Evolutionary conservation across 345 rosid genomes (phyloP).

Genomic region (Hibiscus tridactylites): DNA sequence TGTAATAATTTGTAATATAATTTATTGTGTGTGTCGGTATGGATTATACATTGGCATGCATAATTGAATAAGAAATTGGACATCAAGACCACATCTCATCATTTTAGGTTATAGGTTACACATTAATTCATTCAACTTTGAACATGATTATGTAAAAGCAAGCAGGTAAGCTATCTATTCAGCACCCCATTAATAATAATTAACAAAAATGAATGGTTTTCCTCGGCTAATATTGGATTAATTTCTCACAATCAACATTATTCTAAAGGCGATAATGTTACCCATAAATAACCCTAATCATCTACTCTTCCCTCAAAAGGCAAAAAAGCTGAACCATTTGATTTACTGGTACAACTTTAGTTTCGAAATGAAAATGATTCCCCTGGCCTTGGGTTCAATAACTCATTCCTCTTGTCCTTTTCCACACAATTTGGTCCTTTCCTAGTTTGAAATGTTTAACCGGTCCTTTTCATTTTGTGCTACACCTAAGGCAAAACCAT

Average conservation of each 20-base stretch:
- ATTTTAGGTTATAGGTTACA: background rate
- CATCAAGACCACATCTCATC: background rate
- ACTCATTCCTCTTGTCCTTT: slow-evolving; percentile 3
- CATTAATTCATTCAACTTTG: background rate
- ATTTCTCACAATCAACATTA: background rate
- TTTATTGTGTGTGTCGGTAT: background rate
- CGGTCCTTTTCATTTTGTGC: background rate
- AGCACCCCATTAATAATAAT: background rate
- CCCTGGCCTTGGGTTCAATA: background rate
- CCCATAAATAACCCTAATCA: too few species aligned
- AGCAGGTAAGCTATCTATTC: background rate
- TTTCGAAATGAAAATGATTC: background rate
- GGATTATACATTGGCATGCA: background rate
- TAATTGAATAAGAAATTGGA: background rate
- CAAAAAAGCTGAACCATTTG: background rate
- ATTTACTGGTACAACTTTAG: too few species aligned
- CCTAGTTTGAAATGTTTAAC: background rate
- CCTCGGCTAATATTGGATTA: background rate
- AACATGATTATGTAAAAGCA: background rate
- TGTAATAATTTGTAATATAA: background rate
- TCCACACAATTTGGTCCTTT: background rate
- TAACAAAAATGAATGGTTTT: background rate
- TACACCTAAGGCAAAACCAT: background rate
- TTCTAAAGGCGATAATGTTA: too few species aligned
- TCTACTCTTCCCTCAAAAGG: background rate